Percentiles rank a stretch among this genome's conserved stretches.
Conservation (phyloP, 805 yeast genomes). For the Ogataea corticis region DNA sequence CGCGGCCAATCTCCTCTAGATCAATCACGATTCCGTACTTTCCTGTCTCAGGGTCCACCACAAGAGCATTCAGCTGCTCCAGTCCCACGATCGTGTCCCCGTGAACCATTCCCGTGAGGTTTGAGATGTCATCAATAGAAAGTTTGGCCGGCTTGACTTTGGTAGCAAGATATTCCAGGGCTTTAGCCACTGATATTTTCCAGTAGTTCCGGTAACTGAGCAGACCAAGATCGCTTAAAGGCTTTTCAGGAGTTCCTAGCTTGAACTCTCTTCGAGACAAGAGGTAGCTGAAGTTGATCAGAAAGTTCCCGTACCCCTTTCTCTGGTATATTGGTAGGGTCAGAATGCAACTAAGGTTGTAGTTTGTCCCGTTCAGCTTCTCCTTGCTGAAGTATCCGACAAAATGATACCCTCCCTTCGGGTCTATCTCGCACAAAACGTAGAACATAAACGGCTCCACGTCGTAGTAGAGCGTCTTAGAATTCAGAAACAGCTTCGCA, state of each 20-base stretch:
- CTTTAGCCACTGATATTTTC: slow-evolving; percentile 64
- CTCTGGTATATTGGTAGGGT: slow-evolving; percentile 87
- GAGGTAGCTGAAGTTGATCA: slow-evolving; percentile 87
- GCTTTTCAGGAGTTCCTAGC: slow-evolving; percentile 94
- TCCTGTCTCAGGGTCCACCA: slow-evolving; percentile 44
- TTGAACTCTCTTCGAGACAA: slow-evolving; percentile 73
- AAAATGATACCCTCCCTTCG: slow-evolving; percentile 58
- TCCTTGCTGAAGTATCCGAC: slow-evolving; percentile 96
- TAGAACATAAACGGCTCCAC: slow-evolving; percentile 95
- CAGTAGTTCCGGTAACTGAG: slow-evolving; percentile 86
- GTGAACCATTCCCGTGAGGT: slow-evolving; percentile 78
- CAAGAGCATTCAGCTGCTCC: slow-evolving; percentile 69
- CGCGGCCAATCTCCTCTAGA: slow-evolving; percentile 40
- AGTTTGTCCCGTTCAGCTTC: slow-evolving; percentile 68
- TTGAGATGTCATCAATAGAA: slow-evolving; percentile 63
- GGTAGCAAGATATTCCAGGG: slow-evolving; percentile 32
- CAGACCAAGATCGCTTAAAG: slow-evolving; percentile 83
- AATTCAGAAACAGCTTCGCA: slow-evolving; percentile 85
- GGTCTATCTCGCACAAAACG: slow-evolving; percentile 69
- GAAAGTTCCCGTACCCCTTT: slow-evolving; percentile 83
- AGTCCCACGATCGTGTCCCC: slow-evolving; percentile 86
- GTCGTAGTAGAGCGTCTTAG: slow-evolving; percentile 90
- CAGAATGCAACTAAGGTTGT: slow-evolving; percentile 87
- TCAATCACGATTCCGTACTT: slow-evolving; percentile 57
- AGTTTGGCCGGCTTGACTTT: slow-evolving; percentile 21